These are phyloP conservation scores for Globisporangium perplexum DNA, from an alignment of 352 stramenopile genomes.

Conservation along the genomic window DNA sequence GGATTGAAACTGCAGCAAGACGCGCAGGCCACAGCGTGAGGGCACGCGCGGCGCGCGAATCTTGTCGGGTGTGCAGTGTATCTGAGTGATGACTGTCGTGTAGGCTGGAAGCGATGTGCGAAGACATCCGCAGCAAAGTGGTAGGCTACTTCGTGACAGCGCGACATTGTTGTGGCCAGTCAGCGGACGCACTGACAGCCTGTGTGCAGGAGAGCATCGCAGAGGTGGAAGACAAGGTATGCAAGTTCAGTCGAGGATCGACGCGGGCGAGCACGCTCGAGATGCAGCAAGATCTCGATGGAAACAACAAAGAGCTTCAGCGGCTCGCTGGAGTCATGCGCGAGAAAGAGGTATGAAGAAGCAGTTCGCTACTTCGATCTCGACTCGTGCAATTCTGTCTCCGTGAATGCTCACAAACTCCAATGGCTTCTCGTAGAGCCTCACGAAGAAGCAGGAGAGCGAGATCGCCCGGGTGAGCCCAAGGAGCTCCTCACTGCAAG, in stretches of 20 bases:
- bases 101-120: slow-evolving; percentile 21
- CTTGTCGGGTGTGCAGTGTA: neutral
- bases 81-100: neutral
- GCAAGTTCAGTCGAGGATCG: slow-evolving; percentile 8
- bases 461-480: slow-evolving; percentile 6
- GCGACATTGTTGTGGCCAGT: neutral
- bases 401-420: neutral
- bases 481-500: neutral
- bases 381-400: neutral
- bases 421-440: neutral
- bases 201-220: slow-evolving; percentile 21
- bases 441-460: slow-evolving; percentile 2
- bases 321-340: neutral
- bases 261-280: slow-evolving; percentile 1
- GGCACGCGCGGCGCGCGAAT: neutral
- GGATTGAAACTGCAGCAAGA: slow-evolving; percentile 20
- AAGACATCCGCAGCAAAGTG: slow-evolving; percentile 24
- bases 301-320: slow-evolving; percentile 6
- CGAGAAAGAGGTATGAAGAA: slow-evolving; percentile 16
- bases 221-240: slow-evolving; percentile 22
- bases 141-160: slow-evolving; percentile 8
- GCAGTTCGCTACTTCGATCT: too few relatives aligned
- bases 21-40: slow-evolving; percentile 25
- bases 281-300: slow-evolving; percentile 10
- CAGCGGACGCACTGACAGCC: slow-evolving; percentile 5